A percentile compares a stretch with the other conserved stretches of the same genome.
phyloP scores from a whole-genome alignment of 2,329 filamentous ascomycete species.

The Cladosporium austrohemisphaericum region DNA sequence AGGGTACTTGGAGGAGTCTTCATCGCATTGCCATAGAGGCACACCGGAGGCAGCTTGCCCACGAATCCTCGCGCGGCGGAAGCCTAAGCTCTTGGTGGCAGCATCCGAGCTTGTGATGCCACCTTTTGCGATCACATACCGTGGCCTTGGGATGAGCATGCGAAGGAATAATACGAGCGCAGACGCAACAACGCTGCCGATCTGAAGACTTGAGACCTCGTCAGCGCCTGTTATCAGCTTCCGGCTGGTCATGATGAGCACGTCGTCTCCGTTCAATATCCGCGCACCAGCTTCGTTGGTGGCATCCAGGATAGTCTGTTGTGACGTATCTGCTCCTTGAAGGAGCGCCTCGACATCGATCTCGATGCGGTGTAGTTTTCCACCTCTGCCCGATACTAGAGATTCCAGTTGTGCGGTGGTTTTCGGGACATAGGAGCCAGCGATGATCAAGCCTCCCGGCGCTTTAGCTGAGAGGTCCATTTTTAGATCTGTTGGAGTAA shows the following conservation, averaged over 20 bases:
- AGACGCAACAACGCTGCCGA: slow-evolving; percentile 51
- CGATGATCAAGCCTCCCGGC: slow-evolving; percentile 52
- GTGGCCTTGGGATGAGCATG: slow-evolving; percentile 45
- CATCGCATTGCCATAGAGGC: slow-evolving; percentile 57
- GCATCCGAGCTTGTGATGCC: slow-evolving; percentile 59
- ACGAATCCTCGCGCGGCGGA: slow-evolving; percentile 53
- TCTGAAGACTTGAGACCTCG: slow-evolving; percentile 51
- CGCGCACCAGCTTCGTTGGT: slow-evolving; percentile 30
- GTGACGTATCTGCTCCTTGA: slow-evolving; percentile 33
- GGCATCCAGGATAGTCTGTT: slow-evolving; percentile 36
- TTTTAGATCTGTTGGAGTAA: slow-evolving; percentile 45
- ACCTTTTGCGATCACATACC: slow-evolving; percentile 58
- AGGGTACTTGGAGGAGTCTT: slow-evolving; percentile 48
- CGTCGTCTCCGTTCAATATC: slow-evolving; percentile 48
- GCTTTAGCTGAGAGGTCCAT: slow-evolving; percentile 32
- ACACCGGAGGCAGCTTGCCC: slow-evolving; percentile 58
- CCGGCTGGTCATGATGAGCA: slow-evolving; percentile 58
- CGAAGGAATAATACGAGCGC: slow-evolving; percentile 51
- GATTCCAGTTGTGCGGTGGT: slow-evolving; percentile 53
- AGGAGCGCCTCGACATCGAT: slow-evolving; percentile 50
- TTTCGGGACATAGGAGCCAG: slow-evolving; percentile 57
- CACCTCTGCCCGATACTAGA: slow-evolving; percentile 38
- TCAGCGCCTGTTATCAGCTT: slow-evolving; percentile 50
- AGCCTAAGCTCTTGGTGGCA: slow-evolving; percentile 53
- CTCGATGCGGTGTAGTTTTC: slow-evolving; percentile 44